phyloP scores from a whole-genome alignment of 140 eudicot genomes.

The Bidens hawaiensis region DNA sequence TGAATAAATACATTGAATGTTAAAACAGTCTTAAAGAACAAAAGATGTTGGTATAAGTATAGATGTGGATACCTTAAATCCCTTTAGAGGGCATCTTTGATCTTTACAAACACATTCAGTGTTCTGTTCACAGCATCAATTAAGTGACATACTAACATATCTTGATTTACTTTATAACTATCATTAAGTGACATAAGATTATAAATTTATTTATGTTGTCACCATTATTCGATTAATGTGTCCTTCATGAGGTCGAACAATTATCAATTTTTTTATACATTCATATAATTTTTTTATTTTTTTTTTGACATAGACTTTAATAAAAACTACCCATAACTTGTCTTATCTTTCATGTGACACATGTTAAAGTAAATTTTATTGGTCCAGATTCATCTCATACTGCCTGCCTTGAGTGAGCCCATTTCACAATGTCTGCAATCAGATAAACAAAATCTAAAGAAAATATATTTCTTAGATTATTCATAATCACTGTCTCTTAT shows the following conservation, averaged over 20 bases:
- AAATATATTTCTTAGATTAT: neutral
- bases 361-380: neutral
- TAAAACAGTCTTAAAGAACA: neutral
- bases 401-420: constrained; percentile 20
- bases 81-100: too few relatives aligned
- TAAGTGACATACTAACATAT: neutral
- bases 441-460: neutral
- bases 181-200: too few relatives aligned
- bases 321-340: constrained; percentile 16
- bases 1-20: neutral
- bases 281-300: too few relatives aligned
- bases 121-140: neutral
- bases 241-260: too few relatives aligned
- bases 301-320: neutral
- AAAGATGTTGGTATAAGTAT: too few relatives aligned
- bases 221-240: too few relatives aligned
- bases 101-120: neutral
- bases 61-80: too few relatives aligned
- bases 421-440: constrained; percentile 21
- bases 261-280: too few relatives aligned
- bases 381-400: constrained; percentile 21
- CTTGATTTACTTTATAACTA: constrained; percentile 4
- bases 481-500: neutral
- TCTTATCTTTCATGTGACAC: constrained; percentile 9
- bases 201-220: too few relatives aligned